A percentile compares a stretch with the other conserved stretches of the same genome.
Evolutionary conservation across 2,329 filamentous ascomycete genomes (phyloP).

Genomic region (Aspergillus jensenii): DNA sequence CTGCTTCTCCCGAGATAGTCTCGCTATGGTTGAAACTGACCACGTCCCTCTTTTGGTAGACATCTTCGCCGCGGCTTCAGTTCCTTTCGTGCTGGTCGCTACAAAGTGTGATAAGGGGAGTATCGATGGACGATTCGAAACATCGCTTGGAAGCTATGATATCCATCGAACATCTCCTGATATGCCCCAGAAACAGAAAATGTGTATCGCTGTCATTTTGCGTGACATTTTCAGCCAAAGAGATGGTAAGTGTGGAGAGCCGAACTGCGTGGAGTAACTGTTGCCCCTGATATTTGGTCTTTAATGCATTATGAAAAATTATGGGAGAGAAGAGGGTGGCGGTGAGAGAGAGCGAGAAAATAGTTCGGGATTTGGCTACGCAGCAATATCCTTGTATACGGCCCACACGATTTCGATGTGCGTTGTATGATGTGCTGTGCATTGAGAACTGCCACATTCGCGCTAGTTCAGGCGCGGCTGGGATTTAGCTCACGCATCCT

Average conservation of each 20-base stretch:
- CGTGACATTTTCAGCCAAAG: conserved; percentile 67
- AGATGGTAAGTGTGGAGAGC: conserved; percentile 59
- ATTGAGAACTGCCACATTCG: conserved; percentile 26
- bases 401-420: background rate
- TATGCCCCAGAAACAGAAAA: conserved; percentile 69
- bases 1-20: background rate
- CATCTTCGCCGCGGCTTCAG: conserved; percentile 67
- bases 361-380: background rate
- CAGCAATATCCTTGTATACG: conserved; percentile 5
- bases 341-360: background rate
- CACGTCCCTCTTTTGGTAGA: conserved; percentile 49
- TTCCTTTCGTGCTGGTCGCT: conserved; percentile 79
- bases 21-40: conserved; percentile 6
- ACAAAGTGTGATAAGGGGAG: conserved; percentile 85
- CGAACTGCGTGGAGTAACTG: background rate
- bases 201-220: conserved; percentile 74
- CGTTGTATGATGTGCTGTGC: conserved; percentile 1
- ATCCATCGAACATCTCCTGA: conserved; percentile 72
- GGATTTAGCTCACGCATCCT: conserved; percentile 29
- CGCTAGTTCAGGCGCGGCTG: conserved; percentile 25
- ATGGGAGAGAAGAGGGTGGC: background rate
- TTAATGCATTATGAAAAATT: background rate
- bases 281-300: background rate
- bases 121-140: conserved; percentile 68
- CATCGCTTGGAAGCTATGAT: conserved; percentile 68